Conservation (phyloP, 495 filamentous ascomycete species). For the Talaromyces wortmannii region DNA sequence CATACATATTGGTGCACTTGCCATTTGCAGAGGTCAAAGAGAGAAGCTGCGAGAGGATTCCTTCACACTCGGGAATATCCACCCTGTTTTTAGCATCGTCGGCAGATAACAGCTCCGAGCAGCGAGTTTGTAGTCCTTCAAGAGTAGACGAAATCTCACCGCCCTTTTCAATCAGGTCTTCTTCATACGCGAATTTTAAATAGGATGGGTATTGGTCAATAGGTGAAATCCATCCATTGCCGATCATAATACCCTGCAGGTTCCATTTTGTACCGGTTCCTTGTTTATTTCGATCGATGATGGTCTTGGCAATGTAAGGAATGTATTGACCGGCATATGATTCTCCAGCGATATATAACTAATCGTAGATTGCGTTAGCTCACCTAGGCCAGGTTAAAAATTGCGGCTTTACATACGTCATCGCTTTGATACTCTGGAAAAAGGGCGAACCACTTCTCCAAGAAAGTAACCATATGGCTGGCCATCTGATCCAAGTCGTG, state of each 20-base stretch:
- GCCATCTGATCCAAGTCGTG: conserved; percentile 87
- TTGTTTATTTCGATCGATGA: conserved; percentile 71
- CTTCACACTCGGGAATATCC: conserved; percentile 63
- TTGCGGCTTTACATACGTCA: conserved; percentile 58
- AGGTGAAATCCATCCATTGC: conserved; percentile 95
- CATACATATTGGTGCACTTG: conserved; percentile 89
- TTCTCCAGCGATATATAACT: conserved; percentile 93
- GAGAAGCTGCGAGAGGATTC: conserved; percentile 63
- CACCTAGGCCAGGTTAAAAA: neutral
- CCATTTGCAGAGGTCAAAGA: conserved; percentile 44
- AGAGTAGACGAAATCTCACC: conserved; percentile 56
- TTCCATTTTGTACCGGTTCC: conserved; percentile 53
- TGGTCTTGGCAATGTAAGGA: conserved; percentile 85
- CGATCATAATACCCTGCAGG: conserved; percentile 82
- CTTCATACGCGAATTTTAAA: conserved; percentile 67
- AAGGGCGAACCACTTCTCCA: conserved; percentile 81
- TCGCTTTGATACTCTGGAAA: conserved; percentile 92
- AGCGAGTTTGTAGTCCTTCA: conserved; percentile 63
- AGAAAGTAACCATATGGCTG: conserved; percentile 75
- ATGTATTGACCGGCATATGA: conserved; percentile 98
- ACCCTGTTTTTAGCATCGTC: conserved; percentile 51
- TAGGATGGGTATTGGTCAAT: conserved; percentile 87
- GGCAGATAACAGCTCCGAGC: conserved; percentile 47
- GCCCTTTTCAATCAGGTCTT: conserved; percentile 61
- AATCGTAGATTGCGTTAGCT: conserved; percentile 6